Base-by-base conservation (phyloP, 108 stramenopile genomes). In the Asterionellopsis glacialis region DNA sequence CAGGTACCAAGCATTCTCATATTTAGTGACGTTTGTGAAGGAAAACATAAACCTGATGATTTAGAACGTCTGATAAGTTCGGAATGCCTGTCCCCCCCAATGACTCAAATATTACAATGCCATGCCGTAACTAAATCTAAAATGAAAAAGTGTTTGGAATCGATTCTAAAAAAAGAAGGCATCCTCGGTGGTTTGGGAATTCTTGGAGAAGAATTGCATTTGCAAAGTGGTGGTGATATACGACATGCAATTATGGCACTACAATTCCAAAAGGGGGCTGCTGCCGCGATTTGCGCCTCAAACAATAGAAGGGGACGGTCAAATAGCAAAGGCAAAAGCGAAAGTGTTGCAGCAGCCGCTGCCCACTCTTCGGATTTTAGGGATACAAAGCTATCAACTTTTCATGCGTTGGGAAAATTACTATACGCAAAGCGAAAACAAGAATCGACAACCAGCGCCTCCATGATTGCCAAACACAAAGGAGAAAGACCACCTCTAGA, bases 381-480 rank as follows among this genome's bases (percentile, higher is more conserved):
- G 57, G 87, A 92, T 64, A 71, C 68, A 11, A 82, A 79, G 58
- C 65, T 88, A 10, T 87, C 90, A 10, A 68, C 84, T 15, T 95
- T 95, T 66, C 94, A 93, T 64, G 85, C 91, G 0, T 76, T 95
- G 48, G 94, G 94, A 1, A 95, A 95, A 61, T 49, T 93, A 15
- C 65, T 95, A 21, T 90, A 95, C 71, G 91, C 91, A 24, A 95
- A 95, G 53, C 80, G 90, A 45, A 64, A 51, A 57, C 23, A 65
- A 11, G 26, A 33, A 52, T 33, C 50, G 42, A 9, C 56, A 25
- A 28, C 50, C 22, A 14, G 25, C 38, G n/a, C n/a, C n/a, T n/a
- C n/a, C n/a, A n/a, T n/a, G n/a, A n/a, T n/a, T n/a, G n/a, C n/a
- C n/a, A n/a, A n/a, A n/a, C n/a, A n/a, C n/a, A 14, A 43, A 51